These are phyloP conservation scores for Nitzschia putrida DNA, from an alignment of 108 stramenopile species.

Conservation along the genomic window DNA sequence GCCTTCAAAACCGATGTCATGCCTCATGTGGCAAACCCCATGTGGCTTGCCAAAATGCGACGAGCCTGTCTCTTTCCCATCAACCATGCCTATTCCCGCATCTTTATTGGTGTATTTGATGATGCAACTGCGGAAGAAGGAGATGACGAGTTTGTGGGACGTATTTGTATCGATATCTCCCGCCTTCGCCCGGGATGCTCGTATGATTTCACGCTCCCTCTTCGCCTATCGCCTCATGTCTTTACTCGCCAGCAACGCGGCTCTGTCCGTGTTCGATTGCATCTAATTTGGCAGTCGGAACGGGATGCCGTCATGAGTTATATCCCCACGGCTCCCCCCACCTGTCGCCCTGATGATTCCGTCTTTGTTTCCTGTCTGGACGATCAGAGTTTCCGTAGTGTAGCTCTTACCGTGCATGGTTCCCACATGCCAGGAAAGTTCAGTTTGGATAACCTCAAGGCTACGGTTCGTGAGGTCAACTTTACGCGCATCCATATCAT, in stretches of 20 bases:
- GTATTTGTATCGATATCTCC: constrained; percentile 56
- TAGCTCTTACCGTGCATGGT: constrained; percentile 54
- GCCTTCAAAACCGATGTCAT: constrained; percentile 77
- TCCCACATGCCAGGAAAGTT: constrained; percentile 58
- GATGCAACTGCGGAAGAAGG: constrained; percentile 11
- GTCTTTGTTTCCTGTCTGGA: constrained; percentile 45
- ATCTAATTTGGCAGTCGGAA: constrained; percentile 59
- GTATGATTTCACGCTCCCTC: constrained; percentile 64
- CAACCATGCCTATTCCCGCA: constrained; percentile 46
- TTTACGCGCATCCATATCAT: constrained; percentile 34
- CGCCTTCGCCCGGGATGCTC: constrained; percentile 55
- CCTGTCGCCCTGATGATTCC: constrained; percentile 23
- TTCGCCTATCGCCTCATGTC: constrained; percentile 54
- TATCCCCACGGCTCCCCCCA: constrained; percentile 36
- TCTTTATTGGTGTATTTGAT: constrained; percentile 68
- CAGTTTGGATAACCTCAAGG: constrained; percentile 37
- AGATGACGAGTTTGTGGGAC: constrained; percentile 62
- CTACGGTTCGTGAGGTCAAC: constrained; percentile 47
- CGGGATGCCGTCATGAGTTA: constrained; percentile 60
- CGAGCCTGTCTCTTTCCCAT: constrained; percentile 71
- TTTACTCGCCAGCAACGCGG: constrained; percentile 55
- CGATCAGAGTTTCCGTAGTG: constrained; percentile 47
- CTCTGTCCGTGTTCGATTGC: constrained; percentile 61
- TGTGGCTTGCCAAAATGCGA: constrained; percentile 52
- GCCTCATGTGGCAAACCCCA: constrained; percentile 46